Conservation (phyloP, 192 early-diverging fungal genomes). For the Backusella liffmaniae region DNA sequence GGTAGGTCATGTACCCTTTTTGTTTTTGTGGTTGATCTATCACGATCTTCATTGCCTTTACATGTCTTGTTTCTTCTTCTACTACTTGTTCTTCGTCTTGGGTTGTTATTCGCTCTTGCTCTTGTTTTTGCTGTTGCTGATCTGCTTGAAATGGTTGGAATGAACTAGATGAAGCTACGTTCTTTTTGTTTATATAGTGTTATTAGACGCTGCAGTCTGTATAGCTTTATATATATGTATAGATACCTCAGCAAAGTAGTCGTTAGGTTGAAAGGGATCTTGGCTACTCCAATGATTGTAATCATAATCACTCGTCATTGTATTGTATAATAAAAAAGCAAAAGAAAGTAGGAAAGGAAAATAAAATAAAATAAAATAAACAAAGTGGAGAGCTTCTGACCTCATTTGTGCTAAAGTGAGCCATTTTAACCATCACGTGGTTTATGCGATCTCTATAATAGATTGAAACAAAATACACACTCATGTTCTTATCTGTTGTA, state of each 20-base stretch:
- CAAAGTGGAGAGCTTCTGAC: neutral
- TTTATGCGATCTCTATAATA: neutral
- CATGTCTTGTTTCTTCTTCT: neutral
- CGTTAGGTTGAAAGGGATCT: neutral
- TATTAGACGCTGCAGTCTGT: neutral
- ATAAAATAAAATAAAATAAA: neutral
- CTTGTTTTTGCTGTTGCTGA: neutral
- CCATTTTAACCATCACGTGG: neutral
- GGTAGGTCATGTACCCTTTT: constrained; percentile 14
- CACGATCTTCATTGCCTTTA: constrained; percentile 3
- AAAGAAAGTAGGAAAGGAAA: neutral
- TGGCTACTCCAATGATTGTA: constrained; percentile 6
- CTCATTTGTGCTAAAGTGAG: too few relatives aligned
- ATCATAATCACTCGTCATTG: neutral
- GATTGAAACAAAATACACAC: neutral
- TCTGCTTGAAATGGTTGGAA: neutral
- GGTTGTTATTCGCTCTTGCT: neutral
- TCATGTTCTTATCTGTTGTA: too few relatives aligned
- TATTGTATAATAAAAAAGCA: neutral
- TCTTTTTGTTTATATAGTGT: neutral
- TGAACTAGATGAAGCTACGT: neutral
- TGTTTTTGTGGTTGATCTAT: constrained; percentile 17
- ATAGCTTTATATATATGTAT: neutral
- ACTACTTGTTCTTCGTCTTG: neutral
- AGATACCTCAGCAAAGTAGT: neutral